Evolutionary conservation across 305 asterid genomes (phyloP), one percentile per base, ranked within the genome.

Genomic region (Rubia balearica): DNA sequence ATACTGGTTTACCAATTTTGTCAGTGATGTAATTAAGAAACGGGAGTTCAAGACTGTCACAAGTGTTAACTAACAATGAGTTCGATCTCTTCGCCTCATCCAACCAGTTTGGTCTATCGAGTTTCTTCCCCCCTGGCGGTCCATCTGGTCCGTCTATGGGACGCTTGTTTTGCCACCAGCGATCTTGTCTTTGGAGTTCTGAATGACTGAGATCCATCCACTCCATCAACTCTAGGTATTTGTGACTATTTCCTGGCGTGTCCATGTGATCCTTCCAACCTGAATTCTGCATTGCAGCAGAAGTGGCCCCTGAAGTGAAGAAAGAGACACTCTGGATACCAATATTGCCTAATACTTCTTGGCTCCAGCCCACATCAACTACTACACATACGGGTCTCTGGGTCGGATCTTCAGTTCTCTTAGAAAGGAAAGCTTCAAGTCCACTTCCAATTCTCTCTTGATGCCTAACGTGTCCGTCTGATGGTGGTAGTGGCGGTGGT

Each of bases 321-420:
- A 88, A 88, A 4, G 83, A 74, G 8, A 78, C 90, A 6, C 67
- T 9, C 1, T 87, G 92, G 48, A 90, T 74, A 0, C 67, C 78
- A 61, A 76, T 79, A 56, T 71, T 85, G 66, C 7, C 68, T 64
- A 88, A 90, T 3, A 85, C 75, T 46, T 82, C 85, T 7, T 76
- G 79, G 78, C 87, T 74, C 89, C 89, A 84, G 64, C 87, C 80
- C 89, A 83, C 81, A 67, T 90, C 96, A 67, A 88, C 77, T 55
- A 88, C 84, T 7, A 76, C 92, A 66, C 89, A 88, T 19, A 71
- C 55, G 69, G 89, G 87, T 68, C 82, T 61, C 77, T 6, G 71
- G 38, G 72, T 81, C 65, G 78, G n/a, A 21, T 78, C 19, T 14
- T 78, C 75, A 33, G 41, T 30, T 63, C 84, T 84, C 4, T 65